Percentiles rank a stretch among this genome's conserved stretches.
Evolutionary conservation across 768 basidiomycete genomes (phyloP).

Genomic region (Pisolithus albus): DNA sequence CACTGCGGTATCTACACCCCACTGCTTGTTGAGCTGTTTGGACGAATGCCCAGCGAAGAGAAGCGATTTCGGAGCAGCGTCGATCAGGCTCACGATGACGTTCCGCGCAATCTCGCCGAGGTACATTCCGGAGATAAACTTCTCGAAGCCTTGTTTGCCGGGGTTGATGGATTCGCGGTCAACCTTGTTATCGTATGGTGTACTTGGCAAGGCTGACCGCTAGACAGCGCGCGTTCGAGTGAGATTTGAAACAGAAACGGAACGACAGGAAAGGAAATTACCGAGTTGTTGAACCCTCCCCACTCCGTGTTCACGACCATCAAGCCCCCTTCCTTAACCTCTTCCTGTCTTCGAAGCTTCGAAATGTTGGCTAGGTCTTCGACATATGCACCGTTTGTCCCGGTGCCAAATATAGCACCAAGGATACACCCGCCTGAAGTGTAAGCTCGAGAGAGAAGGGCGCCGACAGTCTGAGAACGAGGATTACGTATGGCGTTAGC

Average conservation of each 20-base stretch:
- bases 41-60: constrained; percentile 82
- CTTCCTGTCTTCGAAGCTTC: constrained; percentile 67
- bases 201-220: constrained; percentile 79
- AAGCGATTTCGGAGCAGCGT: constrained; percentile 61
- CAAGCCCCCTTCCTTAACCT: constrained; percentile 52
- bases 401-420: constrained; percentile 94
- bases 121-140: constrained; percentile 99
- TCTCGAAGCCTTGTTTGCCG: constrained; percentile 88
- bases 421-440: constrained; percentile 86
- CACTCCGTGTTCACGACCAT: constrained; percentile 99
- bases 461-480: constrained; percentile 77
- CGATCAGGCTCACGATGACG: constrained; percentile 74
- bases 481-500: background rate
- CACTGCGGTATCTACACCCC: constrained; percentile 92
- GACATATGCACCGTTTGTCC: constrained; percentile 97
- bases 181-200: constrained; percentile 84
- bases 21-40: constrained; percentile 71
- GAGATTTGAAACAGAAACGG: background rate
- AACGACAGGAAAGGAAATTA: constrained; percentile 29
- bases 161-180: constrained; percentile 96
- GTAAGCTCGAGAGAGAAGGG: constrained; percentile 88
- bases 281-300: constrained; percentile 96
- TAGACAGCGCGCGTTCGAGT: constrained; percentile 24
- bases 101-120: constrained; percentile 91
- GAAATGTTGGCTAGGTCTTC: constrained; percentile 80